Base-by-base conservation (phyloP, 192 early-diverging fungal species). In the Podila verticillata region DNA sequence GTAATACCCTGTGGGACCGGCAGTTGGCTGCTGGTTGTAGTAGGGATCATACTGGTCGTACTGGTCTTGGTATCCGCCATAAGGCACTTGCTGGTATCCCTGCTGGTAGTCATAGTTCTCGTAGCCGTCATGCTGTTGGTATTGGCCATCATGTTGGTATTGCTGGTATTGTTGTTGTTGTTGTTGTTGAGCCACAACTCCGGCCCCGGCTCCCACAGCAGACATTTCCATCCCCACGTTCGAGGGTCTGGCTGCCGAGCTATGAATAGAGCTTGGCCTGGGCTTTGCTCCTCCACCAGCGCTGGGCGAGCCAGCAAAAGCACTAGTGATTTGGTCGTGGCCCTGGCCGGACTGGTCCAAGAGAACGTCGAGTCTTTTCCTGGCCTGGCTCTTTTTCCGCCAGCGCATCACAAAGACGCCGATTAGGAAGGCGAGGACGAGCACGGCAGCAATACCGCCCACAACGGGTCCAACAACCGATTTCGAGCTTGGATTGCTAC, bases 381-480 rank as follows among this genome's bases (percentile, higher is more conserved):
- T 66, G 0, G 74, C 74, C 44, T 30, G 63, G 51, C 29, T 63
- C 62, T 70, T 75, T 56, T 75, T 75, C 47, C 47, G 54, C 28
- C 68, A 60, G 17, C 74, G 66, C 74, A 75, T 69, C 6, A 75
- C 54, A 69, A 75, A 51, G 15, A 75, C 74, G 20, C 29, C 67
- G 59, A 75, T 31, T n/a, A 75, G 24, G 32, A 75, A 75, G 28
- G 54, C 74, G 15, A 75, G 36, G 1, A 75, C 74, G 30, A 75
- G 39, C 19, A 75, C 74, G 20, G 34, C 74, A 10, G 66, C 66
- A 6, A 75, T 47, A 24, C 61, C 60, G n/a, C 74, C 74, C 10
- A 75, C 36, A 19, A 69, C 26, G 39, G 74, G 66, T 24, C 54
- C 74, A 7, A 75, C 19, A 15, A 63, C 36, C 1, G 59, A 44